Base-by-base conservation (phyloP, 208 protist genomes). In the Angomonas desouzai region DNA sequence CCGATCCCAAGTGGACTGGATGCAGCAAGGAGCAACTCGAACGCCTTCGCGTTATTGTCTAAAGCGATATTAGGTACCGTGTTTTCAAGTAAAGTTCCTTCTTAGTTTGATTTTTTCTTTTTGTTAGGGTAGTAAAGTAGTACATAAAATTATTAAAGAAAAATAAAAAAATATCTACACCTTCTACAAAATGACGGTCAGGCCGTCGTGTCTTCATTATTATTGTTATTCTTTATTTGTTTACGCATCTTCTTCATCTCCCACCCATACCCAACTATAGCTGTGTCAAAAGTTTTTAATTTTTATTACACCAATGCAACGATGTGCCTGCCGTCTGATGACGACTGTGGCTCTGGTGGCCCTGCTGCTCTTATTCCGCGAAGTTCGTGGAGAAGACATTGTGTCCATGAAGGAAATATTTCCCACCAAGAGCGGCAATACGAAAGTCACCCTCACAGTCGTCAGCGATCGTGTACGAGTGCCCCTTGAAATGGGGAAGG, bases 1-100 rank as follows among this genome's bases (percentile, higher is more conserved):
- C 84, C 0, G 84, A 96, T 47, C 80, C 89, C 38, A 96, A 96
- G 72, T 96, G 89, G 89, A 96, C 89, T 28, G 89, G 89, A 3
- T 91, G 86, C 65, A 87, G 85, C 18, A 74, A 77, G 36, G 86
- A 89, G 67, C 82, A 91, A 65, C 76, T 94, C 55, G 64, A 91
- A 60, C 74, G 74, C 32, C 76, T 94, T 16, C 79, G 74, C 16
- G 65, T 23, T 1, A 84, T 91, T 55, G 62, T 91, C 22, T 93
- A 80, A 76, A 45, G 9, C 58, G 7, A 49, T 16, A 2, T 23
- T 33, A 56, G 27, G 23, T 33, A n/a, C n/a, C n/a, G n/a, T n/a
- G n/a, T n/a, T n/a, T 28, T 23, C 6, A 28, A 4, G 10, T 51
- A 20, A 32, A 34, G 49, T 16, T 3, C 22, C 49, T 23, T 1